Base-by-base conservation (phyloP, 73 alveolate species). In the Loxodes magnus region DNA sequence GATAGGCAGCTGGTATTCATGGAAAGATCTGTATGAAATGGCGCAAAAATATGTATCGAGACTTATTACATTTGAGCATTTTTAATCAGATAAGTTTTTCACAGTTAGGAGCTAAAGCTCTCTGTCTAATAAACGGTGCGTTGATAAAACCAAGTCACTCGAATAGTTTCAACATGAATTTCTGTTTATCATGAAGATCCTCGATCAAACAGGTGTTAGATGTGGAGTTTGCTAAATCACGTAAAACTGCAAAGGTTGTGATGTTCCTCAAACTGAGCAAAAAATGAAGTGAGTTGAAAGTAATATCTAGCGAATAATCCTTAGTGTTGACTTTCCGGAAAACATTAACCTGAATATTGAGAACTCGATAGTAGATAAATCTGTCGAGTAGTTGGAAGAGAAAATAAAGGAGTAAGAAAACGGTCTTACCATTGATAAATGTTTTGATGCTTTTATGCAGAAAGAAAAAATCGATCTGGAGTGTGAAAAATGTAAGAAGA, bases 1-100 rank as follows among this genome's bases (percentile, higher is more conserved):
- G 5, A 46, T 46, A n/a, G 59, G 59, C 15, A 21, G n/a, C n/a
- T 46, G 59, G 59, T 46, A 21, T 24, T n/a, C 50, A 2, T 46
- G 50, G 39, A 16, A 9, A 21, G 59, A 46, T 46, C 2, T 46
- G 7, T 12, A 10, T 9, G 15, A 21, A 10, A 16, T 10, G 7
- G 6, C 27, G 0, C 20, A 46, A 22, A 46, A 9, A 46, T 7
- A 10, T 46, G 16, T 23, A 0, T 12, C 1, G 2, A 46, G 39
- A 2, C 19, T 46, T n/a, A 25, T 12, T 22, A 7, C 15, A 25
- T 37, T 19, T 5, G 10, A 25, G 46, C 5, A n/a, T 9, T 46
- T 46, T 5, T 19, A 25, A 25, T 7, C 5, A 46, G 39, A 19
- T n/a, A 46, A 9, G 39, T 7, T n/a, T 12, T n/a, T 39, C 21